phyloP scores from a whole-genome alignment of 495 filamentous ascomycete genomes.

The Rostrohypoxylon terebratum region DNA sequence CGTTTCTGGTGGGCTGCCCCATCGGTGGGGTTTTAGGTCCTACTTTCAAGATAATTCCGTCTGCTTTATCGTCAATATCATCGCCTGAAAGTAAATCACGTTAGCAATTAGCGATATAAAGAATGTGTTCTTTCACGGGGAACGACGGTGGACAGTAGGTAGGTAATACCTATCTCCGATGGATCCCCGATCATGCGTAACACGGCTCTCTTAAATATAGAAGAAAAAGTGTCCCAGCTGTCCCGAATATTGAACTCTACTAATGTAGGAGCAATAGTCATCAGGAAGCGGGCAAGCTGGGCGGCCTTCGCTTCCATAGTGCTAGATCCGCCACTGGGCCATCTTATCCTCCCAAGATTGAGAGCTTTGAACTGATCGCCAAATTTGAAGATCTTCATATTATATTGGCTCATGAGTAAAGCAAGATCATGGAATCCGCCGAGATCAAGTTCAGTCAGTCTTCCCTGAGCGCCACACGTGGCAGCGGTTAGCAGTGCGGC shows the following conservation, averaged over 20 bases:
- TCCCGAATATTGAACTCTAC: slow-evolving; percentile 1
- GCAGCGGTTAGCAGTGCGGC: slow-evolving; percentile 5
- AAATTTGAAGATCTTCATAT: not conserved
- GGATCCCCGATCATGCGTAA: not conserved
- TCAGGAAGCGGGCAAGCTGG: not conserved
- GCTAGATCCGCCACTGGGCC: no score
- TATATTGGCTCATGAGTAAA: not conserved
- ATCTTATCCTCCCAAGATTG: not conserved
- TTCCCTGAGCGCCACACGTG: not conserved
- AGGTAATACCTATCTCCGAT: not conserved
- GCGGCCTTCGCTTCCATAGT: not conserved
- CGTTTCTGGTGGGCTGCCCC: not conserved
- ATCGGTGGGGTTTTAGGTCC: not conserved
- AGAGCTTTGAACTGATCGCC: slow-evolving; percentile 1
- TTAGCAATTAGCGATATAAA: not conserved
- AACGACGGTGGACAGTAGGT: not conserved
- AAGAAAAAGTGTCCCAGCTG: no score
- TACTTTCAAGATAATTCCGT: not conserved
- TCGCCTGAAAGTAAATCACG: not conserved
- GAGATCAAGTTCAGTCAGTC: slow-evolving; percentile 1
- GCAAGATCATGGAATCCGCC: not conserved
- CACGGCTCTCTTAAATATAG: not conserved
- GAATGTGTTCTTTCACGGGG: not conserved
- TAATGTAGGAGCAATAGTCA: not conserved
- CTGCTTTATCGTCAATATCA: not conserved